These are phyloP conservation scores for Nicotiana undulata DNA, from an alignment of 257 asterid genomes.

Conservation along the genomic window DNA sequence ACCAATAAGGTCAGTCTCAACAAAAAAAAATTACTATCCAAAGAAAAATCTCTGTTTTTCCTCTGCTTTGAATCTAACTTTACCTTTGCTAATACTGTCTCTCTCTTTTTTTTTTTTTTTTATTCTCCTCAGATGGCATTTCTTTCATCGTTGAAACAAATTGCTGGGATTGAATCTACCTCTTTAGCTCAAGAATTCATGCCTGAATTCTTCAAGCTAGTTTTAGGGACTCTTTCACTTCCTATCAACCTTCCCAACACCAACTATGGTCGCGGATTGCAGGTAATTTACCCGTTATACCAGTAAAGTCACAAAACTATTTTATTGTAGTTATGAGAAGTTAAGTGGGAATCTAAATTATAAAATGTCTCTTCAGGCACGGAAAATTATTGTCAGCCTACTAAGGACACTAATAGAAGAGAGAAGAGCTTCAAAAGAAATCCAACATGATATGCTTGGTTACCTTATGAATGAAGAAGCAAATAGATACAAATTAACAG, in stretches of 20 bases:
- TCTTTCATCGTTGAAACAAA: constrained; percentile 76
- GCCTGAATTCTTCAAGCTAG: constrained; percentile 88
- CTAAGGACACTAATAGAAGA: constrained; percentile 46
- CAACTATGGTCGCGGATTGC: constrained; percentile 70
- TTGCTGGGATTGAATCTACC: constrained; percentile 71
- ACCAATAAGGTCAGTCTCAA: constrained; percentile 43
- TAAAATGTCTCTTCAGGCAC: constrained; percentile 41
- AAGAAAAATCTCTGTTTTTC: background rate
- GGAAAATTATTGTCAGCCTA: constrained; percentile 54
- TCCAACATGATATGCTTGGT: constrained; percentile 63
- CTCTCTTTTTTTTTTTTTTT: no score
- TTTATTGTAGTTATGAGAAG: no score
- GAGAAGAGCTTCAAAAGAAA: constrained; percentile 42
- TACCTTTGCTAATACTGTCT: background rate
- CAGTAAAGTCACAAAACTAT: background rate
- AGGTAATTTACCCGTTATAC: constrained; percentile 31
- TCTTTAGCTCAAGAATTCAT: constrained; percentile 59
- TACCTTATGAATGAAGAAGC: constrained; percentile 37
- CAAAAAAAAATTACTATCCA: background rate
- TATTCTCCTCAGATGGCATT: constrained; percentile 71
- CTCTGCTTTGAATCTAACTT: constrained; percentile 19
- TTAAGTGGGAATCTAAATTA: background rate
- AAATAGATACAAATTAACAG: constrained; percentile 49
- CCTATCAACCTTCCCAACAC: constrained; percentile 90
- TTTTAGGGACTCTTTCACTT: constrained; percentile 87